These are phyloP conservation scores for Dendrobium huoshanense DNA, from an alignment of 106 monocot genomes.

Conservation along the genomic window DNA sequence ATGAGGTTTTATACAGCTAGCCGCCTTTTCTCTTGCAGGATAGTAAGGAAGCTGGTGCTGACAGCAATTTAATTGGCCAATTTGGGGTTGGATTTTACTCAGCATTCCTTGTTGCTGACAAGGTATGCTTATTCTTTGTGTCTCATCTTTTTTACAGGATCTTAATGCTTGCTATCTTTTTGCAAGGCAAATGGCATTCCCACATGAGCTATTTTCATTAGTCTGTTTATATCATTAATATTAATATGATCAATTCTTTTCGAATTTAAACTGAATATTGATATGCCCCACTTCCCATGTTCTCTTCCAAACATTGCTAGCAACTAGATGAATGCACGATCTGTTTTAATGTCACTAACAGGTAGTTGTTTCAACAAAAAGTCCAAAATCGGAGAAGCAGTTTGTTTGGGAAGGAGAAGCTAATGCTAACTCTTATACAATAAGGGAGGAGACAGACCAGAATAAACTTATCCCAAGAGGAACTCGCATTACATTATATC, in stretches of 20 bases:
- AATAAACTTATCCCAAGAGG: slow-evolving; percentile 80
- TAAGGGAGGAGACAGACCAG: slow-evolving; percentile 77
- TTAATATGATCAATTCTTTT: neutral
- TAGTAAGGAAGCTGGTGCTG: slow-evolving; percentile 77
- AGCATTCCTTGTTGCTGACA: slow-evolving; percentile 89
- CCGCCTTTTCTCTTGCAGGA: slow-evolving; percentile 40
- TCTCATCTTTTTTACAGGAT: neutral
- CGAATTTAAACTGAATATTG: neutral
- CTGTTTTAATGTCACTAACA: slow-evolving; percentile 13
- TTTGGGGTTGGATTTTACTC: slow-evolving; percentile 99
- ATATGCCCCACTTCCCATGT: neutral
- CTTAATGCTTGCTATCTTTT: neutral
- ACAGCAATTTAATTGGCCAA: slow-evolving; percentile 91
- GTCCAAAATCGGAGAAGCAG: slow-evolving; percentile 90
- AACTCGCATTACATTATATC: slow-evolving; percentile 81
- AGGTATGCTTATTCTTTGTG: slow-evolving; percentile 25
- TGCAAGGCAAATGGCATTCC: neutral
- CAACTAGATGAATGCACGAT: neutral
- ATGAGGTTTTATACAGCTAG: neutral
- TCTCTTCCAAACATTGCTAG: neutral
- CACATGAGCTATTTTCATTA: neutral
- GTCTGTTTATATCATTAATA: neutral
- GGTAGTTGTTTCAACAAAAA: slow-evolving; percentile 93
- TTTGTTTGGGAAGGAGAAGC: slow-evolving; percentile 96
- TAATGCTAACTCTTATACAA: slow-evolving; percentile 73